Conservation (phyloP, 176 grass and related monocot genomes). For the Ensete ventricosum region DNA sequence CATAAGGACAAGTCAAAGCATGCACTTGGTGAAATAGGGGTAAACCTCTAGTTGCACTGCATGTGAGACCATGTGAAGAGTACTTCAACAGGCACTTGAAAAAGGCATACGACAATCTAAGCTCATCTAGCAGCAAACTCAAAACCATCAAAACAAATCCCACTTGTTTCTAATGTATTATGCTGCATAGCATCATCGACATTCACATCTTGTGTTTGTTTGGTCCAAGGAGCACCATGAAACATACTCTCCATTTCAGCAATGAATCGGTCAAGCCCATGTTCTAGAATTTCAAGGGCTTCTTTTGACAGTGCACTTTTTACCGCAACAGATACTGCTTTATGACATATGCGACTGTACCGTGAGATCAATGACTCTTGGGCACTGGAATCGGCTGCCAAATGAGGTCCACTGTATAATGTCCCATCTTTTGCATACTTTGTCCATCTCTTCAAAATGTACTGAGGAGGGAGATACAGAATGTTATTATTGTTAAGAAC, state of each 20-base stretch:
- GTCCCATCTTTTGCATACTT: slow-evolving; percentile 33
- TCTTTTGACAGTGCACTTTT: slow-evolving; percentile 31
- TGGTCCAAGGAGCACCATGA: slow-evolving; percentile 16
- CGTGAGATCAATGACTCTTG: slow-evolving; percentile 11
- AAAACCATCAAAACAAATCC: slow-evolving; percentile 33
- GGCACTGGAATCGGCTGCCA: background rate
- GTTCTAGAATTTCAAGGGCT: slow-evolving; percentile 29
- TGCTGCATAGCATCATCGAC: slow-evolving; percentile 19
- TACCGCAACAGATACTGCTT: slow-evolving; percentile 23
- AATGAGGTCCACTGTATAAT: background rate
- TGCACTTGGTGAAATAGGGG: no score
- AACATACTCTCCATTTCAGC: slow-evolving; percentile 34
- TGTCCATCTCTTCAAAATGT: slow-evolving; percentile 28
- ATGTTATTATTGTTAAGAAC: slow-evolving; percentile 53
- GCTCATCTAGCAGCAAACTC: slow-evolving; percentile 29
- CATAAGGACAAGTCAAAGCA: no score
- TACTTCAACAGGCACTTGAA: background rate
- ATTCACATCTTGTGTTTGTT: slow-evolving; percentile 17
- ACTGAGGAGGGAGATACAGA: slow-evolving; percentile 31
- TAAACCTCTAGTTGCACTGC: no score
- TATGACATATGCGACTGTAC: slow-evolving; percentile 28
- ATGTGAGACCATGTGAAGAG: background rate
- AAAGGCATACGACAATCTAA: background rate
- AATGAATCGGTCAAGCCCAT: slow-evolving; percentile 33
- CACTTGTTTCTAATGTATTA: slow-evolving; percentile 23